phyloP scores from a whole-genome alignment of 768 basidiomycete species.

The Mycena vulgaris region DNA sequence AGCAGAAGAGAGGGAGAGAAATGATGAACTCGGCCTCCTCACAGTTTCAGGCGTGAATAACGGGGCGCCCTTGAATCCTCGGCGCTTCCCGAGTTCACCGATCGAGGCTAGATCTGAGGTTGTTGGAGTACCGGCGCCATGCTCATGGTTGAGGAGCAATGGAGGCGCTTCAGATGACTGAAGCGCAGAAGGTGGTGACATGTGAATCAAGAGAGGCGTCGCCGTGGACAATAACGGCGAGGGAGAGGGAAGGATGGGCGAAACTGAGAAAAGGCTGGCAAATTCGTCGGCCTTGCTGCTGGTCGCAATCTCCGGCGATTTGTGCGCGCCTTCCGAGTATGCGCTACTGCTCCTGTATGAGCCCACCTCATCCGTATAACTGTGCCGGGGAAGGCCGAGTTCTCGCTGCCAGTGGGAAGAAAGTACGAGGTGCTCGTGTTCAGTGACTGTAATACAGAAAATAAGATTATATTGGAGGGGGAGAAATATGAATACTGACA shows the following conservation, averaged over 20 bases:
- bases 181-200: constrained; percentile 15
- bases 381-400: neutral
- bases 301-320: neutral
- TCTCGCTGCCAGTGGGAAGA: constrained; percentile 15
- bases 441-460: constrained; percentile 8
- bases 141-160: constrained; percentile 20
- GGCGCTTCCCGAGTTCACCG: constrained; percentile 47
- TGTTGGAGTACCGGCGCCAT: neutral
- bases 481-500: neutral
- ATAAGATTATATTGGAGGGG: neutral
- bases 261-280: constrained; percentile 12
- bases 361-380: neutral
- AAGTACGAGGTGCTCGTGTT: constrained; percentile 21
- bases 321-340: neutral
- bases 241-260: constrained; percentile 4
- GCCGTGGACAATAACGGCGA: constrained; percentile 7
- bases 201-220: constrained; percentile 30
- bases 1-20: constrained; percentile 41
- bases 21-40: constrained; percentile 35
- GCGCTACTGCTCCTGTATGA: neutral
- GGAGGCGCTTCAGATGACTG: constrained; percentile 8
- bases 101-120: constrained; percentile 27
- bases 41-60: constrained; percentile 36
- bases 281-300: constrained; percentile 20
- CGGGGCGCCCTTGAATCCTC: constrained; percentile 52